Percentiles rank a stretch among this genome's conserved stretches.
These are phyloP conservation scores for Calendula officinalis DNA, from an alignment of 129 eudicot species.

Conservation along the genomic window DNA sequence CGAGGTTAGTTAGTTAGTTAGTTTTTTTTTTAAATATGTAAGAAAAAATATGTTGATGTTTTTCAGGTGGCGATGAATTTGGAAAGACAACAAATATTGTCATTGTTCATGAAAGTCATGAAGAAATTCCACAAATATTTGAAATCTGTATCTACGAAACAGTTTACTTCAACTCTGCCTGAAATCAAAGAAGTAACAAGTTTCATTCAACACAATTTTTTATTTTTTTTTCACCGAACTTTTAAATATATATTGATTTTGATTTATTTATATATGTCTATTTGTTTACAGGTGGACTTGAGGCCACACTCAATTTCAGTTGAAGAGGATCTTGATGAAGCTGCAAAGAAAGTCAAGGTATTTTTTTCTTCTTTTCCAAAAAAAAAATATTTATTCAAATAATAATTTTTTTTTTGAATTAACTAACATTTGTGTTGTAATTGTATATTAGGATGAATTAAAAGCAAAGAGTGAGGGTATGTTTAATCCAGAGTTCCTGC, in stretches of 20 bases:
- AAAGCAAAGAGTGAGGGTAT: constrained; percentile 55
- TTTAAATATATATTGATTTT: neutral
- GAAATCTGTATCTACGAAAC: constrained; percentile 45
- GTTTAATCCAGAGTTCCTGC: constrained; percentile 65
- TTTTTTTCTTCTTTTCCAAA: neutral
- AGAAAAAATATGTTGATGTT: neutral
- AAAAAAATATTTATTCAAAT: too few relatives aligned
- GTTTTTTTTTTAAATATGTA: too few relatives aligned
- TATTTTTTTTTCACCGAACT: neutral
- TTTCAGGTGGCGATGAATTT: constrained; percentile 67
- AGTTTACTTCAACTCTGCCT: constrained; percentile 54
- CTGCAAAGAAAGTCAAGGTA: constrained; percentile 87
- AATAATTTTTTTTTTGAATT: neutral
- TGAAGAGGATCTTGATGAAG: constrained; percentile 84
- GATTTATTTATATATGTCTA: neutral
- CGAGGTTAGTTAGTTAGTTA: constrained; percentile 47
- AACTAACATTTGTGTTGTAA: constrained; percentile 8
- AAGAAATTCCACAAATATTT: constrained; percentile 71
- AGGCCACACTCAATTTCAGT: constrained; percentile 64
- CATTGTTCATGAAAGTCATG: constrained; percentile 70
- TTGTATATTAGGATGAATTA: constrained; percentile 48
- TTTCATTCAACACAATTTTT: neutral
- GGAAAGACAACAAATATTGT: constrained; percentile 70
- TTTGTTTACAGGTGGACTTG: constrained; percentile 46
- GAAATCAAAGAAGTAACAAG: constrained; percentile 50